phyloP scores from a whole-genome alignment of 2,329 filamentous ascomycete genomes.

The Plectosphaerella sp. region DNA sequence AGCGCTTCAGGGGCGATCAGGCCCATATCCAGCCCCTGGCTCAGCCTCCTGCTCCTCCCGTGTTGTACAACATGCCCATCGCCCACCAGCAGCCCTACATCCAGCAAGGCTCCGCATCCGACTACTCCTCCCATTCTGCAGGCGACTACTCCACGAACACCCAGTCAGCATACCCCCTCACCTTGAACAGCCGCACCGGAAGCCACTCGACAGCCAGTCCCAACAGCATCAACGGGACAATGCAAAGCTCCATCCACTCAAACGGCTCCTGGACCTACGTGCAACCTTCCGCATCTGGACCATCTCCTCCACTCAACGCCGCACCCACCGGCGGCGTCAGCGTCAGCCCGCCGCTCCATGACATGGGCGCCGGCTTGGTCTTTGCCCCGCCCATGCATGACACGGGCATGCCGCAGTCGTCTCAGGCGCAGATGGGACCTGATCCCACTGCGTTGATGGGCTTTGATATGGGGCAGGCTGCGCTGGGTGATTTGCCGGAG shows the following conservation, averaged over 20 bases:
- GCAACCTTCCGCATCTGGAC: not conserved
- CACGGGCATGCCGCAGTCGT: not conserved
- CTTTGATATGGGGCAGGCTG: constrained; percentile 23
- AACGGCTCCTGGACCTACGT: not conserved
- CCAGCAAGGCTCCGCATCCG: not conserved
- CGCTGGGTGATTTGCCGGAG: constrained; percentile 25
- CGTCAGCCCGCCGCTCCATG: not conserved
- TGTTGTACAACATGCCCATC: not conserved
- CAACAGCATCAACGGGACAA: not conserved
- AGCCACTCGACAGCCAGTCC: not conserved
- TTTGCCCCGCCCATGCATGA: not conserved
- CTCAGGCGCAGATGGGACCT: not conserved
- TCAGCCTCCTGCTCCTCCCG: not conserved
- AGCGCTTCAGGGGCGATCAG: not conserved
- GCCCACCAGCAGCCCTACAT: not conserved
- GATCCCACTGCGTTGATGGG: constrained; percentile 6
- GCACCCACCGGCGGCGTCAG: not conserved
- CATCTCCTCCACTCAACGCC: not conserved
- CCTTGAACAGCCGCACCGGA: not conserved
- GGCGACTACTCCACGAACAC: not conserved
- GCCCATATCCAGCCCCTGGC: not conserved
- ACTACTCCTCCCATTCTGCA: not conserved
- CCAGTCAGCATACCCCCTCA: not conserved
- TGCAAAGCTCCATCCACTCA: not conserved
- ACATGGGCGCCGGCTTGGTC: not conserved